phyloP scores from a whole-genome alignment of 768 basidiomycete species.

The Hygrophoropsis aurantiaca region DNA sequence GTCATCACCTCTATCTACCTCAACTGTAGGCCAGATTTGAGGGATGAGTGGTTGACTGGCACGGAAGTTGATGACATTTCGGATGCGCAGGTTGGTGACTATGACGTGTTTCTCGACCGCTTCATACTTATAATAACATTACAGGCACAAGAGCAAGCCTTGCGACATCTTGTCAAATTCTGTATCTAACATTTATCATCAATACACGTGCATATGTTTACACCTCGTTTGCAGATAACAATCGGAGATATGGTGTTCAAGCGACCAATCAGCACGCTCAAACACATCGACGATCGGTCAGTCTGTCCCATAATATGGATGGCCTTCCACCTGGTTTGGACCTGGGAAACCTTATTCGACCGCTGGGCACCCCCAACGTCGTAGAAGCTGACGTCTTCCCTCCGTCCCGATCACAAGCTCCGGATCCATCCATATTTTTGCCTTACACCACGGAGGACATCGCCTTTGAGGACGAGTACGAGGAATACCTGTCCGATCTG shows the following conservation, averaged over 20 bases:
- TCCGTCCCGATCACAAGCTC: constrained; percentile 83
- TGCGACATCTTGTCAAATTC: constrained; percentile 92
- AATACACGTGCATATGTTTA: constrained; percentile 7
- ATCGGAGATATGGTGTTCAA: constrained; percentile 76
- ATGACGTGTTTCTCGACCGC: background rate
- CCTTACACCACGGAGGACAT: constrained; percentile 93
- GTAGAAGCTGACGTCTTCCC: constrained; percentile 94
- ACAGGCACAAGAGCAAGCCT: constrained; percentile 92
- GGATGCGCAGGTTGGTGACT: constrained; percentile 75
- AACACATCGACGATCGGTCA: constrained; percentile 77
- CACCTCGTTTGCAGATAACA: constrained; percentile 65
- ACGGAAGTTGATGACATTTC: constrained; percentile 87
- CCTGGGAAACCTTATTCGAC: constrained; percentile 70
- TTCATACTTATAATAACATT: constrained; percentile 12
- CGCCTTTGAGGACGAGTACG: constrained; percentile 95
- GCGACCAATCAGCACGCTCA: constrained; percentile 51
- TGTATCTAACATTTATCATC: constrained; percentile 53
- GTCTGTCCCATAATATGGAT: constrained; percentile 80
- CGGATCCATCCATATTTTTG: constrained; percentile 79
- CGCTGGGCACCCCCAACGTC: constrained; percentile 71
- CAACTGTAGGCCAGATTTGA: constrained; percentile 93
- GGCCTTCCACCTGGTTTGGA: constrained; percentile 75
- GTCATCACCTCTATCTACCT: constrained; percentile 98
- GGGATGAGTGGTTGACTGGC: constrained; percentile 97
- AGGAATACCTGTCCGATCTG: constrained; percentile 90